Evolutionary conservation across 495 filamentous ascomycete genomes (phyloP).

Genomic region (Daldinia bambusicola): DNA sequence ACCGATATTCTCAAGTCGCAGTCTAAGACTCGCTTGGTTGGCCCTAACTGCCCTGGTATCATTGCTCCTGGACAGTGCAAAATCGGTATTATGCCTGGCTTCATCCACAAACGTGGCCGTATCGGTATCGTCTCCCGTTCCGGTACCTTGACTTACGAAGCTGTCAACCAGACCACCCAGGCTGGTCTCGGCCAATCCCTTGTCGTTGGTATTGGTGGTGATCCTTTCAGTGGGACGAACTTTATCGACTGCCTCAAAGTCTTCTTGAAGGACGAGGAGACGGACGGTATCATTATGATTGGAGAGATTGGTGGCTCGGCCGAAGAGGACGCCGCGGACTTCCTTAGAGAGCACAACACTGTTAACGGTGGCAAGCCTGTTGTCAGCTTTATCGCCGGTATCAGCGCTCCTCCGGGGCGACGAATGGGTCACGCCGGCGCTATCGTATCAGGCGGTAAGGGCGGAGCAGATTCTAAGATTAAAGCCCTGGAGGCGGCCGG

Average conservation of each 20-base stretch:
- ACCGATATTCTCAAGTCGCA: constrained; percentile 98
- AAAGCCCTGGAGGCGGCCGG: constrained; percentile 90
- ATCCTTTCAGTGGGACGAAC: constrained; percentile 98
- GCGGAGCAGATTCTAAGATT: constrained; percentile 98
- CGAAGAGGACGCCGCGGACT: constrained; percentile 97
- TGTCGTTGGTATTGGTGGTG: constrained; percentile 97
- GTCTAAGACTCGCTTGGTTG: constrained; percentile 93
- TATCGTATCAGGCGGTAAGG: constrained; percentile 97
- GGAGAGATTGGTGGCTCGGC: constrained; percentile 98
- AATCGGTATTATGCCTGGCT: constrained; percentile 99
- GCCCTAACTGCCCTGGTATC: constrained; percentile 98
- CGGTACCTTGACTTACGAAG: constrained; percentile 98
- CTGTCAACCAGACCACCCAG: constrained; percentile 98
- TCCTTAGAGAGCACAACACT: constrained; percentile 89
- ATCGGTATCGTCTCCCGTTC: constrained; percentile 98
- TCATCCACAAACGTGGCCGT: constrained; percentile 99
- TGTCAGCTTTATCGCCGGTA: constrained; percentile 98
- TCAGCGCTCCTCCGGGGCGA: constrained; percentile 93
- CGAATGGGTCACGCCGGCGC: constrained; percentile 99
- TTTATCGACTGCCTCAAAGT: constrained; percentile 99
- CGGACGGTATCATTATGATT: constrained; percentile 99
- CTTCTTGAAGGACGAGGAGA: constrained; percentile 95
- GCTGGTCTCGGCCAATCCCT: constrained; percentile 97
- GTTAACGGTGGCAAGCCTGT: constrained; percentile 86
- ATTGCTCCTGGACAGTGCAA: constrained; percentile 99